Evolutionary conservation across 2,329 filamentous ascomycete genomes (phyloP).

Genomic region (Biscogniauxia sp.): DNA sequence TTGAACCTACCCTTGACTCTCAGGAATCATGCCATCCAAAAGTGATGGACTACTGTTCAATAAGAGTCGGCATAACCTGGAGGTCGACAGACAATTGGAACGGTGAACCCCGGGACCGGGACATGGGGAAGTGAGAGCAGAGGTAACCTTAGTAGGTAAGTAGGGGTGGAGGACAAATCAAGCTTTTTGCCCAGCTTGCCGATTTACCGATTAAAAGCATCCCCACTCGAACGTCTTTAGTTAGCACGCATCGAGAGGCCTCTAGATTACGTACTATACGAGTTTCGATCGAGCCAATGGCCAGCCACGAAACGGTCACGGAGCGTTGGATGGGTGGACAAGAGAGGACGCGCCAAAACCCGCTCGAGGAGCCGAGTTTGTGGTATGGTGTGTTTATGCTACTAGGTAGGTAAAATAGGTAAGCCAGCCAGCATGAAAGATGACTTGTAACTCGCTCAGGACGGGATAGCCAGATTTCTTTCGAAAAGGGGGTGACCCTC

Average conservation of each 20-base stretch:
- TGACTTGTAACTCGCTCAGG: no score
- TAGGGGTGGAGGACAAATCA: slow-evolving; percentile 7
- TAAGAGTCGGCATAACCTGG: neutral
- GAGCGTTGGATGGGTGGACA: no score
- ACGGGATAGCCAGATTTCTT: neutral
- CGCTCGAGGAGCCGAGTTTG: neutral
- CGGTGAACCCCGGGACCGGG: neutral
- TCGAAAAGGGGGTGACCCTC: no score
- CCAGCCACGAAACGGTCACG: neutral
- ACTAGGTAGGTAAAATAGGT: no score
- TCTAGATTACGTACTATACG: neutral
- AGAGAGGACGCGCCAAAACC: neutral
- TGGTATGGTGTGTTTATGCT: no score
- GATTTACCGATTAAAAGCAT: slow-evolving; percentile 9
- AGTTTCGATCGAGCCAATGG: neutral
- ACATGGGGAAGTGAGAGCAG: neutral
- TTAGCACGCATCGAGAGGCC: neutral
- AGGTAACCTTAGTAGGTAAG: neutral
- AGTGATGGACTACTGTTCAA: neutral
- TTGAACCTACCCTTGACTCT: neutral
- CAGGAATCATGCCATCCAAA: neutral
- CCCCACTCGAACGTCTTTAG: neutral
- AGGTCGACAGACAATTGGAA: neutral
- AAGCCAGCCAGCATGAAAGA: no score
- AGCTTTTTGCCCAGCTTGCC: slow-evolving; percentile 9